Conservation (phyloP, 768 basidiomycete species). For the Auricularia heimuer region DNA sequence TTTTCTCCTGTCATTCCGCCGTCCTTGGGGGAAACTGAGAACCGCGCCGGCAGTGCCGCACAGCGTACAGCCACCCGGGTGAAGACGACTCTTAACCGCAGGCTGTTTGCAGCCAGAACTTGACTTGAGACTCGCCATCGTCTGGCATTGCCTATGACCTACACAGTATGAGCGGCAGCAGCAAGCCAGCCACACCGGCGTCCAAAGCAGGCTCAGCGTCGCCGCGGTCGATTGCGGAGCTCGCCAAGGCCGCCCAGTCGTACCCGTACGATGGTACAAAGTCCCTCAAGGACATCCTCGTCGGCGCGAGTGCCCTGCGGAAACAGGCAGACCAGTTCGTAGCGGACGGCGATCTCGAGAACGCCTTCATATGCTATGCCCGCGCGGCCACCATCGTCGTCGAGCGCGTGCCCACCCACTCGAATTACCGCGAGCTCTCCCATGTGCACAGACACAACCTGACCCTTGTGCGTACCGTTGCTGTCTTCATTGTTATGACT, state of each 20-base stretch:
- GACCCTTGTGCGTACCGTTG: constrained; percentile 41
- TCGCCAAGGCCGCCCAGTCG: constrained; percentile 11
- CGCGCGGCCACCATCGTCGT: constrained; percentile 68
- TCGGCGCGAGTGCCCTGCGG: constrained; percentile 11
- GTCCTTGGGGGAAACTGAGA: too few relatives aligned
- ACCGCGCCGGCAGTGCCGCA: too few relatives aligned
- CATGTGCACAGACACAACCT: constrained; percentile 56
- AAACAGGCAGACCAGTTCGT: constrained; percentile 7
- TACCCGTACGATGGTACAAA: constrained; percentile 6
- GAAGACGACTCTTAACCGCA: too few relatives aligned
- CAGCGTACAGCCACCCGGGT: too few relatives aligned
- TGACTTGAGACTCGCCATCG: too few relatives aligned
- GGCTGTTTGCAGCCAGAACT: too few relatives aligned
- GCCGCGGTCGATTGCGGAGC: constrained; percentile 15
- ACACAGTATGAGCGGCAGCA: too few relatives aligned
- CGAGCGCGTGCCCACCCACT: constrained; percentile 67
- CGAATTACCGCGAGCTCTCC: constrained; percentile 52
- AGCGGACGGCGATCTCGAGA: constrained; percentile 44
- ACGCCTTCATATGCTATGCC: constrained; percentile 63
- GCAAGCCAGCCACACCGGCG: neutral
- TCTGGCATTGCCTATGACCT: too few relatives aligned
- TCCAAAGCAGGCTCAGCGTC: neutral
- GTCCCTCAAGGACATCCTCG: constrained; percentile 12
- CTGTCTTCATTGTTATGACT: neutral
- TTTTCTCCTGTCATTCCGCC: too few relatives aligned